A percentile compares a stretch with the other conserved stretches of the same genome.
phyloP scores from a whole-genome alignment of 139 green algal species.

The Auxenochlorella protothecoides region DNA sequence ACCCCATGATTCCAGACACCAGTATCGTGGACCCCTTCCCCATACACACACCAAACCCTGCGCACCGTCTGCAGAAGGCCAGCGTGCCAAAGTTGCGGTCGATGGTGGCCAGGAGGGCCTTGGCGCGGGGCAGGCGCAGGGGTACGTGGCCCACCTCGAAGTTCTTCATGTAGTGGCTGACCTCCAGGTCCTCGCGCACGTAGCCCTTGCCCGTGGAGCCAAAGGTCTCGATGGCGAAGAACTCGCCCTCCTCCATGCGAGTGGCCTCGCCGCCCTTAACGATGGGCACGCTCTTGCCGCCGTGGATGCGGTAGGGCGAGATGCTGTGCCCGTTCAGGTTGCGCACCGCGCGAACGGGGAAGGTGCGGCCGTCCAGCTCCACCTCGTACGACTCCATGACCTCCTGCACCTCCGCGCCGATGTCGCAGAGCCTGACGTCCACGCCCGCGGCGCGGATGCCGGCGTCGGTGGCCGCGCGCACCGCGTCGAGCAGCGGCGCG shows the following conservation, averaged over 20 bases:
- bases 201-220: constrained; percentile 86
- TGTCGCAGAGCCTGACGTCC: constrained; percentile 92
- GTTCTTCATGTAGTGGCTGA: constrained; percentile 99
- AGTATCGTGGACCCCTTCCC: not conserved
- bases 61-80: constrained; percentile 84
- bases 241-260: constrained; percentile 98
- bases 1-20: not conserved
- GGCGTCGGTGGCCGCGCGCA: constrained; percentile 87
- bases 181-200: constrained; percentile 96
- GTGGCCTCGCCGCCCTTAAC: constrained; percentile 79
- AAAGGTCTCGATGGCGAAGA: constrained; percentile 99
- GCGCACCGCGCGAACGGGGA: constrained; percentile 46
- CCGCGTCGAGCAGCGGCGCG: constrained; percentile 77
- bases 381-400: constrained; percentile 93
- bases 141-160: constrained; percentile 82
- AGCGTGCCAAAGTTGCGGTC: constrained; percentile 96
- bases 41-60: not conserved
- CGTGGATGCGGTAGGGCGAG: constrained; percentile 92
- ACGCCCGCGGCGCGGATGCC: constrained; percentile 81
- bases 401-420: constrained; percentile 86
- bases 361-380: constrained; percentile 89
- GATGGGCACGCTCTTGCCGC: constrained; percentile 74
- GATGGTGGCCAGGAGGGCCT: constrained; percentile 89
- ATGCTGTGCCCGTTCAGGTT: constrained; percentile 99
- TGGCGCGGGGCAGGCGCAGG: constrained; percentile 83